phyloP scores from a whole-genome alignment of 2,329 filamentous ascomycete genomes.

The Ilyonectria sp. region DNA sequence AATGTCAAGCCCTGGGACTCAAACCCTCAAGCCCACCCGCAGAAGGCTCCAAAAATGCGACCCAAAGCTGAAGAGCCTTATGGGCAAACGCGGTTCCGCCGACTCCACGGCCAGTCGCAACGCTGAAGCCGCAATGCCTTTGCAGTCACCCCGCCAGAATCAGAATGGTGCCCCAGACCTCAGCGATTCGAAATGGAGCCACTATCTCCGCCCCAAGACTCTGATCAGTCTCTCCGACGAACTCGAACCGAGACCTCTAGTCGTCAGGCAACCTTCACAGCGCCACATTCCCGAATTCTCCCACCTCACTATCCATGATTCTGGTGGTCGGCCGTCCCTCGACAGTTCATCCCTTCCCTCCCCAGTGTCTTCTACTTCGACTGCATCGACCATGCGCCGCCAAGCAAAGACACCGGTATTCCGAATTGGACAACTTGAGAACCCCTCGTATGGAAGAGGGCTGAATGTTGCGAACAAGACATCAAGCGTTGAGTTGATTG shows the following conservation, averaged over 20 bases:
- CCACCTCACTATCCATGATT: constrained; percentile 43
- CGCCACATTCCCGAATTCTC: constrained; percentile 46
- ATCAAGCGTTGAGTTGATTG: constrained; percentile 64
- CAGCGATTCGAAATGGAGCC: constrained; percentile 49
- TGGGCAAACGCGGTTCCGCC: constrained; percentile 46
- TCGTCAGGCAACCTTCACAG: constrained; percentile 38
- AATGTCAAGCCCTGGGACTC: constrained; percentile 26
- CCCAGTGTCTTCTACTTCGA: constrained; percentile 54
- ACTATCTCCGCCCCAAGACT: constrained; percentile 46
- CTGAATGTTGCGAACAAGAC: constrained; percentile 50
- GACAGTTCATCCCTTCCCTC: constrained; percentile 48
- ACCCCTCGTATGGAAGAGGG: constrained; percentile 40
- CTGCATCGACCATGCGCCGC: constrained; percentile 55
- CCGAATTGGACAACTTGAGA: constrained; percentile 65
- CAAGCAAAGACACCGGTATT: constrained; percentile 68
- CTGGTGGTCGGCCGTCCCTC: constrained; percentile 41
- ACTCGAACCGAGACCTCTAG: constrained; percentile 29
- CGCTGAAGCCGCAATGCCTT: constrained; percentile 31
- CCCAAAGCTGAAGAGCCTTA: constrained; percentile 46
- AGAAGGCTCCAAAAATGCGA: constrained; percentile 52
- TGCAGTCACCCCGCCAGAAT: constrained; percentile 40
- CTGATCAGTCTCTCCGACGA: constrained; percentile 37
- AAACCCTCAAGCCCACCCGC: constrained; percentile 46
- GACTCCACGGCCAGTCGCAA: constrained; percentile 45
- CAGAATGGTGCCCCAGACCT: constrained; percentile 45